Percentiles rank a stretch among this genome's conserved stretches.
These are phyloP conservation scores for Nigrospora sphaerica DNA, from an alignment of 2,329 filamentous ascomycete species.

Conservation along the genomic window DNA sequence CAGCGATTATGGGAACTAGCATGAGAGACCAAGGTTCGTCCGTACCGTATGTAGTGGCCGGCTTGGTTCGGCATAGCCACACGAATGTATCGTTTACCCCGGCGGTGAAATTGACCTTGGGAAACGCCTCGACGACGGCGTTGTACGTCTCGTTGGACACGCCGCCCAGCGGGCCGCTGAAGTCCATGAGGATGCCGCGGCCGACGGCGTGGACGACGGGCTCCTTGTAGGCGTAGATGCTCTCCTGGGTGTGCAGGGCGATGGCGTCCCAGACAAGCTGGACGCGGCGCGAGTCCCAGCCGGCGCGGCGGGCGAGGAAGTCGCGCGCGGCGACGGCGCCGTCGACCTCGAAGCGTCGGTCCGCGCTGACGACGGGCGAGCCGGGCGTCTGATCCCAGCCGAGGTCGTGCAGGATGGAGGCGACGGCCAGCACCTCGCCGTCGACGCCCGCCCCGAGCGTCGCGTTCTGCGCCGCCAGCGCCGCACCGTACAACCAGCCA, in stretches of 20 bases:
- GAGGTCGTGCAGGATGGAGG: slow-evolving; percentile 33
- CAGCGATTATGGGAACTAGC: neutral
- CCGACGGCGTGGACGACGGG: slow-evolving; percentile 26
- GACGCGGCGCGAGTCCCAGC: slow-evolving; percentile 31
- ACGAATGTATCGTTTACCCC: slow-evolving; percentile 28
- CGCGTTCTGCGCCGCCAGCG: slow-evolving; percentile 7
- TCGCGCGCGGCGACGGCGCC: slow-evolving; percentile 34
- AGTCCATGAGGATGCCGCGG: slow-evolving; percentile 29
- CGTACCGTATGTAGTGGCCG: slow-evolving; percentile 26
- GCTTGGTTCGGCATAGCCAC: slow-evolving; percentile 31
- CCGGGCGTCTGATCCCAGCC: slow-evolving; percentile 29
- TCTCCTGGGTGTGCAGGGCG: slow-evolving; percentile 32
- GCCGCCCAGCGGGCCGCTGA: slow-evolving; percentile 22
- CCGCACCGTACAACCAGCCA: slow-evolving; percentile 16
- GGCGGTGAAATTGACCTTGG: slow-evolving; percentile 23
- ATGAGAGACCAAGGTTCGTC: slow-evolving; percentile 1
- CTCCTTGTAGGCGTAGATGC: slow-evolving; percentile 34
- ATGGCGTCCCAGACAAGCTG: slow-evolving; percentile 43
- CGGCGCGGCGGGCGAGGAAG: slow-evolving; percentile 21
- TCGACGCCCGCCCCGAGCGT: slow-evolving; percentile 16
- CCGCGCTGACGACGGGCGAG: slow-evolving; percentile 25
- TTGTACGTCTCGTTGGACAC: slow-evolving; percentile 25
- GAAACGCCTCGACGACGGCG: slow-evolving; percentile 23
- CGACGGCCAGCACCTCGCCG: slow-evolving; percentile 28
- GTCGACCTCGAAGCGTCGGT: slow-evolving; percentile 44